Conservation (phyloP, 495 filamentous ascomycete genomes). For the Diplogelasinospora grovesii region DNA sequence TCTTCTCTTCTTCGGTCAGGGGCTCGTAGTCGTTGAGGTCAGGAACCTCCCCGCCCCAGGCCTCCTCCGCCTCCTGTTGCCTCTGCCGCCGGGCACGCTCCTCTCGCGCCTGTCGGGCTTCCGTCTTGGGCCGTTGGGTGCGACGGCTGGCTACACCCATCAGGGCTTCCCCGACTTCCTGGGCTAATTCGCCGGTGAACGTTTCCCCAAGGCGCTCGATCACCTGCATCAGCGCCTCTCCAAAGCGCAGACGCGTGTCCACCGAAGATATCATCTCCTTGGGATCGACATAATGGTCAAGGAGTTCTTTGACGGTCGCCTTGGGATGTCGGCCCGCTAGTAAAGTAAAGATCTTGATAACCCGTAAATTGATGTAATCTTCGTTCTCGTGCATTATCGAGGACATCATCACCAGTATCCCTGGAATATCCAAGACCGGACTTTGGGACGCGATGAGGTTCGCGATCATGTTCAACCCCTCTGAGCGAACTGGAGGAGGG, state of each 20-base stretch:
- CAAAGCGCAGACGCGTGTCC: constrained; percentile 64
- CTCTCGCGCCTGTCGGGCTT: constrained; percentile 46
- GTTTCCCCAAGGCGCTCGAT: constrained; percentile 59
- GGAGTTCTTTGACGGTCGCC: constrained; percentile 56
- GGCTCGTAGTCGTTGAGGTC: constrained; percentile 39
- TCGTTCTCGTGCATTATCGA: constrained; percentile 63
- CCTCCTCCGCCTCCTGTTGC: constrained; percentile 45
- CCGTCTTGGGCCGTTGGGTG: constrained; percentile 47
- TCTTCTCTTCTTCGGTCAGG: constrained; percentile 39
- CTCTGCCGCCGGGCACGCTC: constrained; percentile 37
- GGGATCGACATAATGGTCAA: constrained; percentile 63
- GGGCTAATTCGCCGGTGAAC: constrained; percentile 51
- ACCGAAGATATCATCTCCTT: constrained; percentile 49
- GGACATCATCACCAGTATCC: constrained; percentile 58
- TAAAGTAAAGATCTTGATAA: constrained; percentile 61
- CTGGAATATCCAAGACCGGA: constrained; percentile 63
- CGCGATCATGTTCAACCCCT: constrained; percentile 67
- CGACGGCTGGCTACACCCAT: constrained; percentile 62
- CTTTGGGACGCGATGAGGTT: constrained; percentile 54
- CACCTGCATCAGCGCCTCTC: constrained; percentile 64
- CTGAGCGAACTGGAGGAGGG: constrained; percentile 67
- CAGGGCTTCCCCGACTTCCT: constrained; percentile 53
- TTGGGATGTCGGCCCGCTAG: constrained; percentile 59
- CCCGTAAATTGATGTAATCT: constrained; percentile 68
- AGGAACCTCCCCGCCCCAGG: constrained; percentile 46